A percentile compares a stretch with the other conserved stretches of the same genome.
These are phyloP conservation scores for Cladosporium austrohemisphaericum DNA, from an alignment of 2,329 filamentous ascomycete genomes.

Conservation along the genomic window DNA sequence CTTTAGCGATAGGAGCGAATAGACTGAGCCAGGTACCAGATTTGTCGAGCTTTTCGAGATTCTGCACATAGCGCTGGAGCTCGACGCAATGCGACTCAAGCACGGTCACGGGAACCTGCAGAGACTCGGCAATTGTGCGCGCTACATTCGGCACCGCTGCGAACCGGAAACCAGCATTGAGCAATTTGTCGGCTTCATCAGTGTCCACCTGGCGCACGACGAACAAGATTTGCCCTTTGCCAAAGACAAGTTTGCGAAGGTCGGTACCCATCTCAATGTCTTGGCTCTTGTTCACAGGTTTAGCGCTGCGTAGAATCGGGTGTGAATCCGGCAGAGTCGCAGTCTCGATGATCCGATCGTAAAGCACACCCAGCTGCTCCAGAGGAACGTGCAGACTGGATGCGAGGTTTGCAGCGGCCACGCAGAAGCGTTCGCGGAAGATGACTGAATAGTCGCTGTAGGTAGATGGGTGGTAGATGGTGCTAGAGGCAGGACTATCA, in stretches of 20 bases:
- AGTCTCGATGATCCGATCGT: slow-evolving; percentile 36
- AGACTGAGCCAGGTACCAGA: slow-evolving; percentile 36
- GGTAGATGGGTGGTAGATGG: slow-evolving; percentile 51
- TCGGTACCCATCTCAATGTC: slow-evolving; percentile 40
- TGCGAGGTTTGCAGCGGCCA: slow-evolving; percentile 72
- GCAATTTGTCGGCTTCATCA: slow-evolving; percentile 60
- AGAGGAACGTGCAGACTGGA: slow-evolving; percentile 49
- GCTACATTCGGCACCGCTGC: slow-evolving; percentile 65
- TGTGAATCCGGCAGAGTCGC: slow-evolving; percentile 22
- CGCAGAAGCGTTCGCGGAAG: slow-evolving; percentile 79
- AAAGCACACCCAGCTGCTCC: slow-evolving; percentile 34
- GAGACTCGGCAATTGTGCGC: slow-evolving; percentile 63
- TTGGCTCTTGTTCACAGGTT: slow-evolving; percentile 17
- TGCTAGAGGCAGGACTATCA: slow-evolving; percentile 29
- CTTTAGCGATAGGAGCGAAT: slow-evolving; percentile 35
- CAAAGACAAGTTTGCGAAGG: slow-evolving; percentile 42
- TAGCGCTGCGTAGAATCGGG: not conserved
- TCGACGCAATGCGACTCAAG: slow-evolving; percentile 59
- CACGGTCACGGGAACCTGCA: slow-evolving; percentile 67
- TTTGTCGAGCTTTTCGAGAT: slow-evolving; percentile 37
- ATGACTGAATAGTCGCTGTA: slow-evolving; percentile 69
- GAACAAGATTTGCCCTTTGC: slow-evolving; percentile 76
- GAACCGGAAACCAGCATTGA: slow-evolving; percentile 74
- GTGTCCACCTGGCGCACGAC: slow-evolving; percentile 63
- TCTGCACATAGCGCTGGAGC: slow-evolving; percentile 59